phyloP scores from a whole-genome alignment of 2,329 filamentous ascomycete genomes.

The Coleophoma eucalyptorum region DNA sequence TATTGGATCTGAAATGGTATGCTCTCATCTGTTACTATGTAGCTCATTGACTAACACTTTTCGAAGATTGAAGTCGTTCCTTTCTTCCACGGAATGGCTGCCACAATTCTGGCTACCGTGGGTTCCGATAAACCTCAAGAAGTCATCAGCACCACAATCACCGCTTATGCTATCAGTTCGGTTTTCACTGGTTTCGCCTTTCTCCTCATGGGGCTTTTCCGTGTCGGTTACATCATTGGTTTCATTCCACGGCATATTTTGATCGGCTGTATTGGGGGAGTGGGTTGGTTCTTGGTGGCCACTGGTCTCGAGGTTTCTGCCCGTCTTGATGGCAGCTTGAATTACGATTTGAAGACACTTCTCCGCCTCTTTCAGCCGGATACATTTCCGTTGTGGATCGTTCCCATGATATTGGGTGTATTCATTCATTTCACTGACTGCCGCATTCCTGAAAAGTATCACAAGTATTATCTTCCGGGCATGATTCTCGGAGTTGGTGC shows the following conservation, averaged over 20 bases:
- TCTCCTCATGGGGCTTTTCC: constrained; percentile 83
- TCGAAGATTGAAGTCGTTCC: constrained; percentile 90
- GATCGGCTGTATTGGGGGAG: constrained; percentile 94
- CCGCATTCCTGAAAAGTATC: constrained; percentile 58
- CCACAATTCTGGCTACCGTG: constrained; percentile 75
- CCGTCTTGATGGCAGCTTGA: constrained; percentile 77
- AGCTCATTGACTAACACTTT: neutral
- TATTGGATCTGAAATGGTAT: constrained; percentile 87
- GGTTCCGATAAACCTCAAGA: constrained; percentile 78
- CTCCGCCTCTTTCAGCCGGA: constrained; percentile 68
- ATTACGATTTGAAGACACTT: constrained; percentile 75
- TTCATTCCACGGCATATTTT: constrained; percentile 97
- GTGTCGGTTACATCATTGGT: constrained; percentile 86
- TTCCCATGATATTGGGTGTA: constrained; percentile 74
- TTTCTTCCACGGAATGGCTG: constrained; percentile 98
- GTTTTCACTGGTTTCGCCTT: constrained; percentile 89
- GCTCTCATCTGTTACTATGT: constrained; percentile 18
- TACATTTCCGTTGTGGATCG: constrained; percentile 77
- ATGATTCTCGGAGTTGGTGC: constrained; percentile 80
- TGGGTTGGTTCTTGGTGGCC: constrained; percentile 89
- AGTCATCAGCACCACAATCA: constrained; percentile 90
- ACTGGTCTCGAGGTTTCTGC: constrained; percentile 94
- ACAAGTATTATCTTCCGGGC: constrained; percentile 79
- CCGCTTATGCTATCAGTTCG: constrained; percentile 85
- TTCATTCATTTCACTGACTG: constrained; percentile 62